Percentiles rank a stretch among this genome's conserved stretches.
These are phyloP conservation scores for Annulohypoxylon moriforme DNA, from an alignment of 495 filamentous ascomycete species.

Conservation along the genomic window DNA sequence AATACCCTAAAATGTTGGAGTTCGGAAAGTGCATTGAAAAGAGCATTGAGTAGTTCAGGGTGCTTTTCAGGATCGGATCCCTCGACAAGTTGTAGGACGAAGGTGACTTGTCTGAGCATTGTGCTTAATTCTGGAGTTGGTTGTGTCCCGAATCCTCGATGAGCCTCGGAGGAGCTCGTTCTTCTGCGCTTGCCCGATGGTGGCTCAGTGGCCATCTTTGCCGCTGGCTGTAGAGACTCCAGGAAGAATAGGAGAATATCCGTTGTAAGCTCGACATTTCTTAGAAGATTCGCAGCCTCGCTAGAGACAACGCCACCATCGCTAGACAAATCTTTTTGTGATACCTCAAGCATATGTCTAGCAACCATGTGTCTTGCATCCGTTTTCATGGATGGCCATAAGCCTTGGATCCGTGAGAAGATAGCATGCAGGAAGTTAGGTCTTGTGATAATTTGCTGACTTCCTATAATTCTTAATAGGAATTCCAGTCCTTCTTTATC, in stretches of 20 bases:
- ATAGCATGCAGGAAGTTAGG: conserved; percentile 67
- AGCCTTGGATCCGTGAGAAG: conserved; percentile 70
- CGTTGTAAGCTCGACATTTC: conserved; percentile 74
- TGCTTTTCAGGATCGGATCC: conserved; percentile 76
- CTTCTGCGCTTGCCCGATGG: conserved; percentile 80
- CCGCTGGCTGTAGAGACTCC: conserved; percentile 72
- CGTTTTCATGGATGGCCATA: conserved; percentile 77
- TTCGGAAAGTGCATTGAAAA: conserved; percentile 86
- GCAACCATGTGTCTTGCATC: conserved; percentile 70
- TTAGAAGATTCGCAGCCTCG: conserved; percentile 74
- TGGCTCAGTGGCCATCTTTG: conserved; percentile 69
- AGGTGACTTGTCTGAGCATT: conserved; percentile 77
- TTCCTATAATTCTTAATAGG: conserved; percentile 65
- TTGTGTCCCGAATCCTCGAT: conserved; percentile 50
- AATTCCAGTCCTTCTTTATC: conserved; percentile 73
- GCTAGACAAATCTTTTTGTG: conserved; percentile 46
- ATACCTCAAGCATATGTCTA: conserved; percentile 65
- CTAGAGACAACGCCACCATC: conserved; percentile 52
- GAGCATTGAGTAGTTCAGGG: conserved; percentile 74
- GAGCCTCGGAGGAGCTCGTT: conserved; percentile 72
- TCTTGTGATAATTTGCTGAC: conserved; percentile 55
- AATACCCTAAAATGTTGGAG: conserved; percentile 81
- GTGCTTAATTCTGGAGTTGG: conserved; percentile 64
- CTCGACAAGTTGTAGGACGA: conserved; percentile 90
- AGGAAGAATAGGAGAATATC: conserved; percentile 75